These are phyloP conservation scores for Tolypocladium tundrense DNA, from an alignment of 2,329 filamentous ascomycete genomes.

Conservation along the genomic window DNA sequence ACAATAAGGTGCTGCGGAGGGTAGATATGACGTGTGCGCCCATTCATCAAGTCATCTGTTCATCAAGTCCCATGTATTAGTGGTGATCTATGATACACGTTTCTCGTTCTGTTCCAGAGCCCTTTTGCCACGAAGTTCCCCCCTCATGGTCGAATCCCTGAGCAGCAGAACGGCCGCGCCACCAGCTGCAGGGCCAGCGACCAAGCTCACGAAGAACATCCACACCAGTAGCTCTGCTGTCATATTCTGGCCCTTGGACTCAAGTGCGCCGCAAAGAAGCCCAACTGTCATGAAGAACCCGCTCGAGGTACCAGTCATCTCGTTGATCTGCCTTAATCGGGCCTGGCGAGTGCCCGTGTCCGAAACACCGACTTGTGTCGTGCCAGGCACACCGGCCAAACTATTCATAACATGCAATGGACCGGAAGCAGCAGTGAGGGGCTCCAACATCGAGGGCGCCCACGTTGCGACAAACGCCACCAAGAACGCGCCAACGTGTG, in stretches of 20 bases:
- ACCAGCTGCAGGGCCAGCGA: slow-evolving; percentile 7
- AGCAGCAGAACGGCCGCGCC: slow-evolving; percentile 5
- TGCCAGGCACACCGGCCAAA: slow-evolving; percentile 2
- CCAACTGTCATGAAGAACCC: slow-evolving; percentile 6
- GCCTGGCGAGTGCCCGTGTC: background rate
- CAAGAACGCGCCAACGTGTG: slow-evolving; percentile 5
- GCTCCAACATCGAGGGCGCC: background rate
- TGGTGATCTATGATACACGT: too few species aligned
- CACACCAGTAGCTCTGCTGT: background rate
- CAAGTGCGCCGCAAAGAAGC: background rate
- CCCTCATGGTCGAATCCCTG: background rate
- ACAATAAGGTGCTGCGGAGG: background rate
- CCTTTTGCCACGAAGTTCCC: background rate
- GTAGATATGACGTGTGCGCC: background rate
- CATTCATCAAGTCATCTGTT: background rate
- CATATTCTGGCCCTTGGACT: background rate
- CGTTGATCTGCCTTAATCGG: slow-evolving; percentile 7
- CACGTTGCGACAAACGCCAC: slow-evolving; percentile 3
- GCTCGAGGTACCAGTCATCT: slow-evolving; percentile 8
- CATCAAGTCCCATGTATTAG: background rate
- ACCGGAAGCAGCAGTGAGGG: background rate
- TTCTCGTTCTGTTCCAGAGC: too few species aligned
- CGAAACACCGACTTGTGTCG: background rate
- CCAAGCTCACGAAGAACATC: slow-evolving; percentile 7
- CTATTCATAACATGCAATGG: slow-evolving; percentile 4